phyloP scores from a whole-genome alignment of 139 green algal species.

The Chlamydomonas sp. region DNA sequence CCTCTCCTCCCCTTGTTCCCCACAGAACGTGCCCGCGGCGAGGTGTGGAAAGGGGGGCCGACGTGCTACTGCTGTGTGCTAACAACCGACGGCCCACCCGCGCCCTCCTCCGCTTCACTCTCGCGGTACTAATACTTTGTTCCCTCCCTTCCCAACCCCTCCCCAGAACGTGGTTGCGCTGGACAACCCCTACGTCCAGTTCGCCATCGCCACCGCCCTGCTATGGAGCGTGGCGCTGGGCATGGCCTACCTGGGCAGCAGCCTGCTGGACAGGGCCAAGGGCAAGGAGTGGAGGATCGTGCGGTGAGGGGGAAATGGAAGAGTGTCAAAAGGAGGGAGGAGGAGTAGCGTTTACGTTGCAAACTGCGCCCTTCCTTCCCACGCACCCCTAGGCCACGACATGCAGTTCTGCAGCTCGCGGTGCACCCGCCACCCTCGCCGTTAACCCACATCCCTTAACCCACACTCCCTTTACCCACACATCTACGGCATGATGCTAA shows the following conservation, averaged over 20 bases:
- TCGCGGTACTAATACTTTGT: not conserved
- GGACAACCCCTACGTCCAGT: conserved; percentile 33
- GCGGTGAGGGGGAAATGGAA: not conserved
- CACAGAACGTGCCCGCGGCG: too few species aligned
- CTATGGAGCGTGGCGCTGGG: conserved; percentile 2
- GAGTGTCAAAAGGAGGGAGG: too few species aligned
- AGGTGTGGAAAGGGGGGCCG: too few species aligned
- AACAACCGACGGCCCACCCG: not conserved
- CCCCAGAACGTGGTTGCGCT: not conserved
- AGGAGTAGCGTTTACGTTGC: too few species aligned
- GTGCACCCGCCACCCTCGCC: not conserved
- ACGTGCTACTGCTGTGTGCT: too few species aligned
- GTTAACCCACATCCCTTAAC: not conserved
- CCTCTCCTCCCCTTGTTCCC: too few species aligned
- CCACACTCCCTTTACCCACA: not conserved
- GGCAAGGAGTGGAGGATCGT: conserved; percentile 32
- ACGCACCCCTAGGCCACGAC: not conserved
- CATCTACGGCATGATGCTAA: not conserved
- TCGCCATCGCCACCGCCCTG: conserved; percentile 16
- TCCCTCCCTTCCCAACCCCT: not conserved
- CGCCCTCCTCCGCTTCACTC: not conserved
- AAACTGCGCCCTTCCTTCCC: too few species aligned
- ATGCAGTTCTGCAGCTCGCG: not conserved
- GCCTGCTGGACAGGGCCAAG: conserved; percentile 8
- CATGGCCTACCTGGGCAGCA: not conserved